phyloP scores from a whole-genome alignment of 495 filamentous ascomycete genomes.

The Neohortaea acidophila region DNA sequence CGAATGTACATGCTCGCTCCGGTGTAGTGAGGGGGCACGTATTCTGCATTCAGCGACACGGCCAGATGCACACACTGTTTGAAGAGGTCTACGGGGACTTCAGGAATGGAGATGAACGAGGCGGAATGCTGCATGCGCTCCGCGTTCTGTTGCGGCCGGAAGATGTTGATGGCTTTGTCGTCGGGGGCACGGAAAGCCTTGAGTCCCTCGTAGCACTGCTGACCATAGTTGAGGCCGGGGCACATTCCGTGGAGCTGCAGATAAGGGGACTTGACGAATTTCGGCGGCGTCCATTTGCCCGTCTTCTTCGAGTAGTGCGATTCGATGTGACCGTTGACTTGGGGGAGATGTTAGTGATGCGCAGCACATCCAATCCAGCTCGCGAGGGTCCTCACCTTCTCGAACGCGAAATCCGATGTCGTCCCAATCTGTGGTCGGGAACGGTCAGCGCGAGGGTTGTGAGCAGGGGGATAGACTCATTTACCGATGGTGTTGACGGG shows the following conservation, averaged over 20 bases:
- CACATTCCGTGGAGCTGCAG: slow-evolving; percentile 32
- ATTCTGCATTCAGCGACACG: slow-evolving; percentile 30
- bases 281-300: slow-evolving; percentile 27
- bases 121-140: slow-evolving; percentile 24
- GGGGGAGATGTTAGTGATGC: too few relatives aligned
- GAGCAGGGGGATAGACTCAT: slow-evolving; percentile 11
- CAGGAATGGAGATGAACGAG: slow-evolving; percentile 28
- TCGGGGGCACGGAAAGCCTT: slow-evolving; percentile 27
- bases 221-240: slow-evolving; percentile 34
- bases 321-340: slow-evolving; percentile 36
- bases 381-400: too few relatives aligned
- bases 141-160: slow-evolving; percentile 28
- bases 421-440: slow-evolving; percentile 81
- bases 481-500: slow-evolving; percentile 62
- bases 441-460: background rate
- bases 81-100: slow-evolving; percentile 29
- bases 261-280: slow-evolving; percentile 31
- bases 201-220: slow-evolving; percentile 27
- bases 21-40: slow-evolving; percentile 29
- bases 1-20: slow-evolving; percentile 33
- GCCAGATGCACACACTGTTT: slow-evolving; percentile 26
- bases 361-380: too few relatives aligned
- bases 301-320: slow-evolving; percentile 25
- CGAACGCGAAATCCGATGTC: slow-evolving; percentile 83
- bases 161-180: slow-evolving; percentile 28